Conservation (phyloP, 306 rosid genomes). For the Ormosia emarginata region DNA sequence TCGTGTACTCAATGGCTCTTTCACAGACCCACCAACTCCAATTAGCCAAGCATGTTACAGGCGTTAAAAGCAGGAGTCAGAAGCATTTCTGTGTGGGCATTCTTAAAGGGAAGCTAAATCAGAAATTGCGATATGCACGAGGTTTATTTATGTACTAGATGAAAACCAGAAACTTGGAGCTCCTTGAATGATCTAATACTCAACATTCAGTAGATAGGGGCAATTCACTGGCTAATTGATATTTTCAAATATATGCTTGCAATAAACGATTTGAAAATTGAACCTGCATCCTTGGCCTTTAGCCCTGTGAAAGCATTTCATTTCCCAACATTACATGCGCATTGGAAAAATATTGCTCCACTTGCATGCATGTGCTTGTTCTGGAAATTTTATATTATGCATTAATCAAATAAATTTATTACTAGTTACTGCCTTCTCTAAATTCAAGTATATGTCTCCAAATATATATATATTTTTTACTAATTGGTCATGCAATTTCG, state of each 20-base stretch:
- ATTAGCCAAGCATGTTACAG: conserved; percentile 67
- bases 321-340: neutral
- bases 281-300: neutral
- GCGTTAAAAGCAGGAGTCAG: neutral
- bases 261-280: neutral
- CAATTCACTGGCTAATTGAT: neutral
- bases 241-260: neutral
- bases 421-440: neutral
- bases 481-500: no score
- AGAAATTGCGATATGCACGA: neutral
- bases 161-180: neutral
- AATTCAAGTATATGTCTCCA: neutral
- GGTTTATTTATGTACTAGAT: neutral
- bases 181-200: neutral
- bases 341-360: neutral
- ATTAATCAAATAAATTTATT: neutral
- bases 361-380: neutral
- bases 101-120: neutral
- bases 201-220: neutral
- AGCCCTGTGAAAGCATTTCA: neutral
- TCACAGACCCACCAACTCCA: conserved; percentile 61
- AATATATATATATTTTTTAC: neutral
- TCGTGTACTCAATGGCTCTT: conserved; percentile 61
- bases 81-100: neutral
- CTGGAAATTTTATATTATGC: neutral